Evolutionary conservation across 2,329 filamentous ascomycete genomes (phyloP).

Genomic region (Fusarium secorum): DNA sequence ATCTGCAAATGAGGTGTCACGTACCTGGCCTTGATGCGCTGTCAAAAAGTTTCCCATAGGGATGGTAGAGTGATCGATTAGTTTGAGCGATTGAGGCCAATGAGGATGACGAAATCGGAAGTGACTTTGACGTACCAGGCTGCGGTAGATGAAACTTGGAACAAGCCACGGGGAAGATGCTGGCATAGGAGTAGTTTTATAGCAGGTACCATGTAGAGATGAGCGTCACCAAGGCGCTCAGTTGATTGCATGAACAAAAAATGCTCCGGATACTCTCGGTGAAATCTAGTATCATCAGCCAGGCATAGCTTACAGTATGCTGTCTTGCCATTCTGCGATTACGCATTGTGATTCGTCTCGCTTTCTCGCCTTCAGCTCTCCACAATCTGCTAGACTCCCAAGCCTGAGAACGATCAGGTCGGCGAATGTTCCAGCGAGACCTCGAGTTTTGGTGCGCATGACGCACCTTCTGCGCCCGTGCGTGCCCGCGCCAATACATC

Average conservation of each 20-base stretch:
- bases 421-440: not conserved
- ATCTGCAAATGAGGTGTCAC: not conserved
- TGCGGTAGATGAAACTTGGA: not conserved
- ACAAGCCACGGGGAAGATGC: not conserved
- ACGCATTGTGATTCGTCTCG: not conserved
- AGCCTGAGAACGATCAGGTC: not conserved
- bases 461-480: constrained; percentile 15
- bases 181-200: not conserved
- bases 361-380: not conserved
- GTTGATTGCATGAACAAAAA: not conserved
- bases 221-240: not conserved
- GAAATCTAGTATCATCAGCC: not conserved
- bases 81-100: constrained; percentile 3
- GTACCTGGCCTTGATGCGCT: constrained; percentile 21
- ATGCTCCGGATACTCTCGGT: not conserved
- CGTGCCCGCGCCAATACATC: not conserved
- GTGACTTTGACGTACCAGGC: not conserved
- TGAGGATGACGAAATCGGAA: not conserved
- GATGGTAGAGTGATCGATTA: constrained; percentile 25
- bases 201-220: not conserved
- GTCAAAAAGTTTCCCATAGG: constrained; percentile 6
- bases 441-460: constrained; percentile 32
- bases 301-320: not conserved
- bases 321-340: not conserved
- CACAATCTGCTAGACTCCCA: not conserved